phyloP scores from a whole-genome alignment of 192 early-diverging fungal species.

The Coemansia sp. region DNA sequence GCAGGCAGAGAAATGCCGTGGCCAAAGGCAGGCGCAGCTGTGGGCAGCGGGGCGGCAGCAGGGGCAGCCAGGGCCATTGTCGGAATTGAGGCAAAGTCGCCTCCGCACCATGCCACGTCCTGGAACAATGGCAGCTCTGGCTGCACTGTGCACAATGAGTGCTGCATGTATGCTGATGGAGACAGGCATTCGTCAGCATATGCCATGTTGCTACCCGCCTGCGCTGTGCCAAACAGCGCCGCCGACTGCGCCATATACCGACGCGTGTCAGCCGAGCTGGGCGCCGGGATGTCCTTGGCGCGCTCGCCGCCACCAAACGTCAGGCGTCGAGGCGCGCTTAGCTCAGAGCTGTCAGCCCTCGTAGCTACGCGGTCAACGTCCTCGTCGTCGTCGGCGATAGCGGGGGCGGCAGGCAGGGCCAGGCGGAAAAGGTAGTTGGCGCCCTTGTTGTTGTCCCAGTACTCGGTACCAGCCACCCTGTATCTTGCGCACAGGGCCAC shows the following conservation, averaged over 20 bases:
- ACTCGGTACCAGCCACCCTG: constrained; percentile 69
- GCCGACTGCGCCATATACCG: constrained; percentile 57
- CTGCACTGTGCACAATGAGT: constrained; percentile 14
- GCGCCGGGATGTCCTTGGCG: not conserved
- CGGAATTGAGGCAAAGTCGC: constrained; percentile 12
- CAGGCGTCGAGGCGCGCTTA: constrained; percentile 36
- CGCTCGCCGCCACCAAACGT: constrained; percentile 24
- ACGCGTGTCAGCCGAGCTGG: constrained; percentile 43
- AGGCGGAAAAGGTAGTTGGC: constrained; percentile 77
- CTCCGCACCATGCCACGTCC: constrained; percentile 50
- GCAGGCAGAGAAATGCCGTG: constrained; percentile 3
- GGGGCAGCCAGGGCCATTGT: constrained; percentile 9
- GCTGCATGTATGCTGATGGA: constrained; percentile 23
- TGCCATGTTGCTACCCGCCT: constrained; percentile 7
- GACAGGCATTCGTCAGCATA: constrained; percentile 4
- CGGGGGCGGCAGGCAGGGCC: constrained; percentile 35
- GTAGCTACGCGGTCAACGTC: constrained; percentile 32
- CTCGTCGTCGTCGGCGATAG: constrained; percentile 53
- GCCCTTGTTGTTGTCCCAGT: constrained; percentile 96
- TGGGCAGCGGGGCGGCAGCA: constrained; percentile 1
- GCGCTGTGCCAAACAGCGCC: constrained; percentile 33
- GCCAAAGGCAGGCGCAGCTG: constrained; percentile 1
- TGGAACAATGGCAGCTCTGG: constrained; percentile 48
- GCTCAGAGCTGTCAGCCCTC: constrained; percentile 5
- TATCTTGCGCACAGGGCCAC: constrained; percentile 72